Base-by-base conservation (phyloP, 257 asterid genomes). In the Solanum microdontum region DNA sequence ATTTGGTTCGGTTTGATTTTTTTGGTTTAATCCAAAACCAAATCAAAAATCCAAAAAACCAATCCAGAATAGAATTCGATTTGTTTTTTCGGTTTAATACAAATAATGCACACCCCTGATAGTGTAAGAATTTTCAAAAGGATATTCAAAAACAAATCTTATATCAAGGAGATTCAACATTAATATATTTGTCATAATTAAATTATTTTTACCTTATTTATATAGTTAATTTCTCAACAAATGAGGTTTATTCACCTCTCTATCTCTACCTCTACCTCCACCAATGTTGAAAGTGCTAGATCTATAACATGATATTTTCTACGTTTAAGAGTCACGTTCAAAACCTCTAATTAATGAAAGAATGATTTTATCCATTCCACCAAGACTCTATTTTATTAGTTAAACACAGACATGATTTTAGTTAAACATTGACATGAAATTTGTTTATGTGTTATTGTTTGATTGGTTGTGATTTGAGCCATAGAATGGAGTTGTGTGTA, bases 281-380 rank as follows among this genome's bases (percentile, higher is more conserved):
- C 3, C 21, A 13, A 48, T 48, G 14, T 13, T n/a, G 13, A 10
- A 62, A 62, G 0, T 10, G 70, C 30, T 51, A 6, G n/a, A 17
- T 62, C 17, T 11, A 64, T n/a, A 62, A n/a, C 17, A n/a, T 0
- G 72, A 3, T 23, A 3, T 60, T 21, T 60, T 60, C 68, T 58
- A 21, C 1, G 0, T 58, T 58, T 19, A 19, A 8, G 8, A 51
- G 7, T 58, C 15, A 0, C 6, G 1, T n/a, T n/a, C 3, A 64
- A 64, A 26, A 64, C 0, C 1, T 24, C 0, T 23, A 0, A 3
- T 60, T n/a, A 64, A 11, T 19, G 64, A 17, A 55, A 55, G 2
- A 55, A 55, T 55, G 2, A 55, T 55, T 55, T 0, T 55, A 7
- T 19, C 2, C 64, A 2, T 55, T 0, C 1, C 64, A 55, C 11